phyloP scores from a whole-genome alignment of 1,284 basidiomycete species.

The Boletus sp. region DNA sequence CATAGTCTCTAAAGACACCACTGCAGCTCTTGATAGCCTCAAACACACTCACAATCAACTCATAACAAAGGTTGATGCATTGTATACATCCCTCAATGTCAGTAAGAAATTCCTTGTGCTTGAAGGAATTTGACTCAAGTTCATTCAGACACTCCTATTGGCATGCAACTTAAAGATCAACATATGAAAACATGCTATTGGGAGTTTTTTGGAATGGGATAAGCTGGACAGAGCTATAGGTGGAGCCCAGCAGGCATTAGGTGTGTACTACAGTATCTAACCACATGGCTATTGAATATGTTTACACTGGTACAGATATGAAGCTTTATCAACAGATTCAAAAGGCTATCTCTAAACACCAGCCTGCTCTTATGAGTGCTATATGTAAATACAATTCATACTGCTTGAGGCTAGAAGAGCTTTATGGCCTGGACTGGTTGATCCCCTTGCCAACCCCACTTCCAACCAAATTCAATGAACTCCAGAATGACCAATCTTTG shows the following conservation, averaged over 20 bases:
- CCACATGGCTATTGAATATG: too few species aligned
- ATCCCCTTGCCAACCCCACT: slow-evolving; percentile 41
- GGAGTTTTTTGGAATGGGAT: slow-evolving; percentile 46
- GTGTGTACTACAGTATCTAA: slow-evolving; percentile 22
- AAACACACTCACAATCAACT: slow-evolving; percentile 25
- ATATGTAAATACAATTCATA: slow-evolving; percentile 16
- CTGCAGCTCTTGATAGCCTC: slow-evolving; percentile 21
- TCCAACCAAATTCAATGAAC: slow-evolving; percentile 32
- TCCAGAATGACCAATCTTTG: slow-evolving; percentile 36
- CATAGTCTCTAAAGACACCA: background rate
- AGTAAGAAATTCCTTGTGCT: slow-evolving; percentile 40
- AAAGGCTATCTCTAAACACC: slow-evolving; percentile 10
- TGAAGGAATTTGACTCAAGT: slow-evolving; percentile 34
- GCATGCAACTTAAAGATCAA: slow-evolving; percentile 44
- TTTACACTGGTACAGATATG: background rate
- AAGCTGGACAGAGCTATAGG: slow-evolving; percentile 39
- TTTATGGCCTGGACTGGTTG: slow-evolving; percentile 32
- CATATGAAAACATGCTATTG: slow-evolving; percentile 41
- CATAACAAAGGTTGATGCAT: background rate
- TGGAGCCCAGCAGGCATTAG: slow-evolving; percentile 36
- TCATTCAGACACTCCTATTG: slow-evolving; percentile 39
- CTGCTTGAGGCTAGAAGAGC: slow-evolving; percentile 6
- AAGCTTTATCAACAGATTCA: too few species aligned
- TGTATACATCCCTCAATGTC: slow-evolving; percentile 43
- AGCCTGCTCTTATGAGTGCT: slow-evolving; percentile 13